Conservation (phyloP, 805 yeast genomes). For the Osmozyma mogii region DNA sequence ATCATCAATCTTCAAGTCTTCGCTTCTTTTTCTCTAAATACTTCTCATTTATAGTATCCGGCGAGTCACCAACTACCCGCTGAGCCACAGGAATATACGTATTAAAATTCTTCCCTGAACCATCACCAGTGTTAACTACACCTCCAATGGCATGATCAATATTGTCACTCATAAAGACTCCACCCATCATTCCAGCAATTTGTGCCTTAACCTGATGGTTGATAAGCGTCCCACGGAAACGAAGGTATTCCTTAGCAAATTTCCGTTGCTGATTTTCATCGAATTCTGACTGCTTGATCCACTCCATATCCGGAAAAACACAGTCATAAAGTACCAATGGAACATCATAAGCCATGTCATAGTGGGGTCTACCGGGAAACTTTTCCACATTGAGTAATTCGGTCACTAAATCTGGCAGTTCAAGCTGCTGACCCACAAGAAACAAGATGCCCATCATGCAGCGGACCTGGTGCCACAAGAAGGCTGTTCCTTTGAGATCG, state of each 20-base stretch:
- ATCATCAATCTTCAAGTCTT: no score
- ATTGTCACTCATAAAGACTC: conserved; percentile 13
- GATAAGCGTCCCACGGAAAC: conserved; percentile 43
- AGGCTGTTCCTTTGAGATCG: conserved; percentile 81
- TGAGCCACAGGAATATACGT: conserved; percentile 50
- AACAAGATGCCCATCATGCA: conserved; percentile 86
- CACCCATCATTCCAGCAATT: conserved; percentile 43
- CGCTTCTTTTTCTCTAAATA: conserved; percentile 39
- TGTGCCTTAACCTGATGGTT: conserved; percentile 51
- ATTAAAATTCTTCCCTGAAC: conserved; percentile 53
- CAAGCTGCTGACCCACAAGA: conserved; percentile 72
- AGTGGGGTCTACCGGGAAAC: conserved; percentile 64
- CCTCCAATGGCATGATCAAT: neutral
- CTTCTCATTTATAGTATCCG: conserved; percentile 61
- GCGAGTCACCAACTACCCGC: conserved; percentile 54
- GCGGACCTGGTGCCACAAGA: conserved; percentile 96
- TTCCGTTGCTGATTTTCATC: conserved; percentile 20
- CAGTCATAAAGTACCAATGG: conserved; percentile 88
- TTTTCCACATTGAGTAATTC: conserved; percentile 50
- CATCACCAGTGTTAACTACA: conserved; percentile 69
- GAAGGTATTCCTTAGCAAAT: conserved; percentile 32
- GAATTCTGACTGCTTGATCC: conserved; percentile 39
- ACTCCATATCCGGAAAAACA: conserved; percentile 60
- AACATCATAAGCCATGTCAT: conserved; percentile 82
- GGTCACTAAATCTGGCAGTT: conserved; percentile 47